These are phyloP conservation scores for Ambrosia artemisiifolia DNA, from an alignment of 129 eudicot species.

Conservation along the genomic window DNA sequence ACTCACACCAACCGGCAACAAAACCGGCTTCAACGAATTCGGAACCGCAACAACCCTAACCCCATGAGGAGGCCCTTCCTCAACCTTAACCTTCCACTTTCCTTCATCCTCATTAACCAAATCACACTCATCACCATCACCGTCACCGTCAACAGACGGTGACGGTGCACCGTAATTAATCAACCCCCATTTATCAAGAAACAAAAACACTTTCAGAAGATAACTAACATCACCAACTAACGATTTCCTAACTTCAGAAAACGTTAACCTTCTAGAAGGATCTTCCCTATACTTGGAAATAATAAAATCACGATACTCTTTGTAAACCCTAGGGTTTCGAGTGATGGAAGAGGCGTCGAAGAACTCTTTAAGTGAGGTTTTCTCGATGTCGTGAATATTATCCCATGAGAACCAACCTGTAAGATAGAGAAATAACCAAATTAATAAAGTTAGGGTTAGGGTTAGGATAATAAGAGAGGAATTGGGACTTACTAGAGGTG, in stretches of 20 bases:
- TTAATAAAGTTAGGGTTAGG: slow-evolving; percentile 45
- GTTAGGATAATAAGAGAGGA: slow-evolving; percentile 9
- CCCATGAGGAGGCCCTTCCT: slow-evolving; percentile 94
- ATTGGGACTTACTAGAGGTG: slow-evolving; percentile 59
- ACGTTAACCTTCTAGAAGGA: slow-evolving; percentile 66
- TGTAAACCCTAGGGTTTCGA: slow-evolving; percentile 79
- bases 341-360: slow-evolving; percentile 72
- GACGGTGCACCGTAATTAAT: slow-evolving; percentile 52
- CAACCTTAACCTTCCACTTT: slow-evolving; percentile 66
- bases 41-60: slow-evolving; percentile 87
- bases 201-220: slow-evolving; percentile 65
- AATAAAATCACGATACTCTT: slow-evolving; percentile 88
- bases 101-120: slow-evolving; percentile 32
- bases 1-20: slow-evolving; percentile 30
- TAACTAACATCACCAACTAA: slow-evolving; percentile 73
- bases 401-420: slow-evolving; percentile 90
- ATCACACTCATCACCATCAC: slow-evolving; percentile 28
- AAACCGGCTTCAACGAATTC: slow-evolving; percentile 64
- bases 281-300: slow-evolving; percentile 72
- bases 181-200: slow-evolving; percentile 78
- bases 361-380: slow-evolving; percentile 54
- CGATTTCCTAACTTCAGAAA: slow-evolving; percentile 79
- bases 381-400: slow-evolving; percentile 77
- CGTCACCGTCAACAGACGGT: not conserved
- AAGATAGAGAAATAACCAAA: not conserved